These are phyloP conservation scores for Fomitopsis betulina DNA, from an alignment of 1,284 basidiomycete species.

Conservation along the genomic window DNA sequence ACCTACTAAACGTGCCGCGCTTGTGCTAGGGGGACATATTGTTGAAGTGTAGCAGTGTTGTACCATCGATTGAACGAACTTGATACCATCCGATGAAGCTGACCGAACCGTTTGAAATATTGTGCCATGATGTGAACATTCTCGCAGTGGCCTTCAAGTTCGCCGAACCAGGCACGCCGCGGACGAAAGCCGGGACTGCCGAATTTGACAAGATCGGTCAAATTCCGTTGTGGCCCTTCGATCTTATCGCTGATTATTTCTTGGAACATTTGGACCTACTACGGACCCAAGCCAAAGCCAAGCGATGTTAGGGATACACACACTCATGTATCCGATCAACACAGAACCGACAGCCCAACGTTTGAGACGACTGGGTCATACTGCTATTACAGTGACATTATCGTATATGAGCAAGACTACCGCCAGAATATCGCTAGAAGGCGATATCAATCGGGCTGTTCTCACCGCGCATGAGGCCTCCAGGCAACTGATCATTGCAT, in stretches of 20 bases:
- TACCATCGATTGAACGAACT: constrained; percentile 6
- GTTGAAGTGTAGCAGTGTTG: not conserved
- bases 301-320: too few relatives aligned
- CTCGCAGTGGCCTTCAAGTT: not conserved
- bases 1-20: constrained; percentile 13
- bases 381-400: not conserved
- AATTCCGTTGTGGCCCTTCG: not conserved
- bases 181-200: not conserved
- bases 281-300: too few relatives aligned
- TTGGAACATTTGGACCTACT: not conserved
- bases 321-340: too few relatives aligned
- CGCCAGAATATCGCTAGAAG: not conserved
- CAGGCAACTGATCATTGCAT: constrained; percentile 27
- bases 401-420: not conserved
- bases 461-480: not conserved
- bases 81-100: constrained; percentile 6
- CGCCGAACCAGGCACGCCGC: not conserved
- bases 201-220: not conserved
- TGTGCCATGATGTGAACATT: not conserved
- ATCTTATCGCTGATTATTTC: not conserved
- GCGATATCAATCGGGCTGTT: not conserved
- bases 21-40: not conserved
- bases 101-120: not conserved
- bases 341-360: too few relatives aligned
- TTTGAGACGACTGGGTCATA: not conserved